Evolutionary conservation across 805 yeast genomes (phyloP).

Genomic region (Lachancea kluyveri): DNA sequence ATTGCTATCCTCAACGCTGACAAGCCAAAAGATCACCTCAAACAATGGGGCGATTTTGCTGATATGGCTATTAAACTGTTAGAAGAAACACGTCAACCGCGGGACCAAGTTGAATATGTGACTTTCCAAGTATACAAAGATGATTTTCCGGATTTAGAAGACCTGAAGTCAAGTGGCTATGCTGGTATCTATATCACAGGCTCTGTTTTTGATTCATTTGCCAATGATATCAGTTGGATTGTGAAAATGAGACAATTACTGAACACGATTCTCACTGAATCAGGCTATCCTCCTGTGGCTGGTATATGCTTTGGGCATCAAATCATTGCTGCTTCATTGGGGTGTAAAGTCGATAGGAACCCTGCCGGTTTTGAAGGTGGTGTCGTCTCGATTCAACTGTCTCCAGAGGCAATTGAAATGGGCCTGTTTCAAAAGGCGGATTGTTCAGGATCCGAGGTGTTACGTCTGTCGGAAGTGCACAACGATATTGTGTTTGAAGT

Average conservation of each 20-base stretch:
- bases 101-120: constrained; percentile 14
- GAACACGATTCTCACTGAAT: constrained; percentile 9
- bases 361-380: constrained; percentile 73
- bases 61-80: constrained; percentile 21
- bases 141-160: constrained; percentile 22
- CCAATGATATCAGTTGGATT: constrained; percentile 36
- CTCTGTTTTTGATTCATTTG: constrained; percentile 41
- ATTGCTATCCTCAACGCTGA: constrained; percentile 27
- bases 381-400: constrained; percentile 42
- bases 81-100: constrained; percentile 9
- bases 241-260: constrained; percentile 34
- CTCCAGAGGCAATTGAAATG: constrained; percentile 31
- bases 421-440: constrained; percentile 9
- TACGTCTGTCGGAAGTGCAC: constrained; percentile 48
- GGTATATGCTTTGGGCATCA: constrained; percentile 92
- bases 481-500: constrained; percentile 46
- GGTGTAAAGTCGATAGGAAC: constrained; percentile 51
- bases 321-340: constrained; percentile 59
- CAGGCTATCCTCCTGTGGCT: constrained; percentile 39
- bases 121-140: constrained; percentile 14
- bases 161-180: constrained; percentile 10
- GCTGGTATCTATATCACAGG: constrained; percentile 43
- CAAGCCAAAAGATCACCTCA: constrained; percentile 16
- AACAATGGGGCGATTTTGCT: constrained; percentile 23
- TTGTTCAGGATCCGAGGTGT: constrained; percentile 9